phyloP scores from a whole-genome alignment of 2,329 filamentous ascomycete genomes.

The Colletotrichum sp. region DNA sequence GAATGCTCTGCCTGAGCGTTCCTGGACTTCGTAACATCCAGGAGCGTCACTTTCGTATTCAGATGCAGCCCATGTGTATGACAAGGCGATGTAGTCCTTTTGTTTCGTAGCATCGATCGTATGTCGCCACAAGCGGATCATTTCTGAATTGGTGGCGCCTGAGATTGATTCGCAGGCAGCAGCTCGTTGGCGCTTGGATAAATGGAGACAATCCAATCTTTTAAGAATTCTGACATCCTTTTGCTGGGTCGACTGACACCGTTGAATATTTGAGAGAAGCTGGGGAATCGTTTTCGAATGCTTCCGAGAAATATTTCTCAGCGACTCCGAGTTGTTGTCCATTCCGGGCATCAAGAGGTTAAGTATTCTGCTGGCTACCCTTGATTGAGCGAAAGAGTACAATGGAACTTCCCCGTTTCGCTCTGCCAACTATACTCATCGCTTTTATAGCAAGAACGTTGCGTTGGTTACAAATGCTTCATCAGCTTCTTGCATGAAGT shows the following conservation, averaged over 20 bases:
- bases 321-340: not conserved
- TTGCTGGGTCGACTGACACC: not conserved
- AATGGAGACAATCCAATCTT: not conserved
- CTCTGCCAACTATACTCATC: rapidly evolving
- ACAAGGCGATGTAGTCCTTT: not conserved
- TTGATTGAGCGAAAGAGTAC: not conserved
- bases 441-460: rapidly evolving
- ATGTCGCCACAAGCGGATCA: not conserved
- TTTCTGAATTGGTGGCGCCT: rapidly evolving
- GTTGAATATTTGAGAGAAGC: not conserved
- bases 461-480: not conserved
- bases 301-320: not conserved
- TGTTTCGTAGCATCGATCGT: not conserved
- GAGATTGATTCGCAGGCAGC: not conserved
- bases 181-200: not conserved
- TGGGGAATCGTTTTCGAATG: not conserved
- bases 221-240: not conserved
- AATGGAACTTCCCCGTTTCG: rapidly evolving
- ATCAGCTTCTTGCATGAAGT: not conserved
- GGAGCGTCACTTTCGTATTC: not conserved
- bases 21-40: not conserved
- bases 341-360: rapidly evolving
- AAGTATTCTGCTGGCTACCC: rapidly evolving
- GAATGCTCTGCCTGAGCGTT: rapidly evolving
- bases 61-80: not conserved